These are phyloP conservation scores for Lotus japonicus DNA, from an alignment of 306 rosid genomes.

Conservation along the genomic window DNA sequence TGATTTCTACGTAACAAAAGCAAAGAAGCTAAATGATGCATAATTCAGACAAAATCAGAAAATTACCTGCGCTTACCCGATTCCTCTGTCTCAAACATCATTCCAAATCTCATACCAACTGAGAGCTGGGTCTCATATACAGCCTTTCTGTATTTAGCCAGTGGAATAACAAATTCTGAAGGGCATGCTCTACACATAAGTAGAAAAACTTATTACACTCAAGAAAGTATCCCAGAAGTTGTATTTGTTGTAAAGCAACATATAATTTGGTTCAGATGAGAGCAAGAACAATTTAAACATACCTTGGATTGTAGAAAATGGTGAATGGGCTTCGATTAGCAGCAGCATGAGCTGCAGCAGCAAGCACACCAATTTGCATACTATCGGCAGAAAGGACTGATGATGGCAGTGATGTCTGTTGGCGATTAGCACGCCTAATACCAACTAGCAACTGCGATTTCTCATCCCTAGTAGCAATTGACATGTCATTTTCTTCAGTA, in stretches of 20 bases:
- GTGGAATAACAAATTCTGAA: constrained; percentile 80
- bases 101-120: constrained; percentile 90
- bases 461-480: constrained; percentile 53
- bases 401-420: constrained; percentile 78
- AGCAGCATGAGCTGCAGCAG: constrained; percentile 96
- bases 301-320: constrained; percentile 92
- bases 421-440: constrained; percentile 84
- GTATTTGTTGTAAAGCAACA: background rate
- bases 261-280: background rate
- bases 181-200: constrained; percentile 68
- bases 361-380: constrained; percentile 96
- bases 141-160: constrained; percentile 60
- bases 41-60: background rate
- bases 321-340: constrained; percentile 73
- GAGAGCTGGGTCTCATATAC: constrained; percentile 75
- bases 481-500: background rate
- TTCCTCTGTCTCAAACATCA: constrained; percentile 98
- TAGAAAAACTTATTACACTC: background rate
- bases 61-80: constrained; percentile 84
- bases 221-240: background rate
- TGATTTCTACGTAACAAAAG: too few relatives aligned
- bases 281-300: background rate
- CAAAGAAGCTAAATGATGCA: background rate
- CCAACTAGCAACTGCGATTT: constrained; percentile 77
- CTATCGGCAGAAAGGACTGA: constrained; percentile 90